A percentile compares a stretch with the other conserved stretches of the same genome.
Evolutionary conservation across 805 yeast species (phyloP).

Genomic region (Teunomyces lycoperdinae): DNA sequence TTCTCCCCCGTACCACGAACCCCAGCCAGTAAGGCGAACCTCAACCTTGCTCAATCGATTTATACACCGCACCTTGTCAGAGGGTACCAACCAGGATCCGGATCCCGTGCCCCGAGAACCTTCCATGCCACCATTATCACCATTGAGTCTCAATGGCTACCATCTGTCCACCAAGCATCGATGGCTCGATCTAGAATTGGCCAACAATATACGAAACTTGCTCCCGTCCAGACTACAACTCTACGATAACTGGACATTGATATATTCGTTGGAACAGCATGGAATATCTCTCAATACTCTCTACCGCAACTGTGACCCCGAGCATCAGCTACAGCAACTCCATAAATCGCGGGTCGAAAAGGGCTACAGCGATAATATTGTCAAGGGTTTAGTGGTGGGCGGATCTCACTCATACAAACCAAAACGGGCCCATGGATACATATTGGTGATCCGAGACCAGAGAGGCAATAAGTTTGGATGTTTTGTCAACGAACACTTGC

Average conservation of each 20-base stretch:
- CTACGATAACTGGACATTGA: constrained; percentile 69
- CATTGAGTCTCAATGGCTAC: constrained; percentile 61
- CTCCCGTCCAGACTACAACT: constrained; percentile 80
- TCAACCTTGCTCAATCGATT: not conserved
- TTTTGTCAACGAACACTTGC: constrained; percentile 68
- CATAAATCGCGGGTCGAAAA: constrained; percentile 16
- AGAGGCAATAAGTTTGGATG: constrained; percentile 71
- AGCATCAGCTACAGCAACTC: constrained; percentile 25
- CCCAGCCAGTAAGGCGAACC: not conserved
- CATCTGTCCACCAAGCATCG: constrained; percentile 52
- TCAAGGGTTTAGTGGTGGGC: constrained; percentile 26
- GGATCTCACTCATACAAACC: constrained; percentile 13
- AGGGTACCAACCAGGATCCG: not conserved
- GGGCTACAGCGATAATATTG: constrained; percentile 38
- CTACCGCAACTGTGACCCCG: constrained; percentile 55
- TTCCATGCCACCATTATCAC: constrained; percentile 48
- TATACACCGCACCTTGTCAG: not conserved
- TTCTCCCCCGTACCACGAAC: not conserved
- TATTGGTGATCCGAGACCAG: constrained; percentile 68
- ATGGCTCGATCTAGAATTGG: constrained; percentile 60
- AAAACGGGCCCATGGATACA: constrained; percentile 59
- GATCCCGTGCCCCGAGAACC: not conserved
- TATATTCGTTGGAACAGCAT: constrained; percentile 86
- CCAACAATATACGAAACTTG: constrained; percentile 68
- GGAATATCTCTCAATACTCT: constrained; percentile 85